Evolutionary conservation across 441 rosid species (phyloP).

Genomic region (Isatis lusitanica): DNA sequence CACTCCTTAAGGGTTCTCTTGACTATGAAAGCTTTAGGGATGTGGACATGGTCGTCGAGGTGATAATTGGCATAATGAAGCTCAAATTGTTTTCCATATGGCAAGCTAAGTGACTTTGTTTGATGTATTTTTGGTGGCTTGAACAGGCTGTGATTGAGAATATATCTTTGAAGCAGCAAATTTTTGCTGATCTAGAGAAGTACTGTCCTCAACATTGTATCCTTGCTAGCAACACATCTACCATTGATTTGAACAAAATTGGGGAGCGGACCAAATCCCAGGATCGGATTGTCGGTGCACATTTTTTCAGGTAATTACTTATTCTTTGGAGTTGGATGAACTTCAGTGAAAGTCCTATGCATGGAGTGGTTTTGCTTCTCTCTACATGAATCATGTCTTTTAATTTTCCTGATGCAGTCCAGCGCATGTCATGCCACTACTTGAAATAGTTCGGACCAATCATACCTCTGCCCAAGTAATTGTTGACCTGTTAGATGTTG

Average conservation of each 20-base stretch:
- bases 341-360: conserved; percentile 1
- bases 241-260: conserved; percentile 86
- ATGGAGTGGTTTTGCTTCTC: neutral
- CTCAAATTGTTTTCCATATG: conserved; percentile 19
- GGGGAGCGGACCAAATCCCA: conserved; percentile 75
- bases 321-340: neutral
- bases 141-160: conserved; percentile 94
- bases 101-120: conserved; percentile 19
- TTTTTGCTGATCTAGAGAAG: conserved; percentile 87
- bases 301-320: conserved; percentile 83
- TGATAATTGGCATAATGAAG: conserved; percentile 31
- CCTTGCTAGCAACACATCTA: conserved; percentile 92
- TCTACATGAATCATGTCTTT: conserved; percentile 10
- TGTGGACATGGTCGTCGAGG: conserved; percentile 98
- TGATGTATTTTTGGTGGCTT: conserved; percentile 42
- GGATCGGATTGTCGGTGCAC: conserved; percentile 91
- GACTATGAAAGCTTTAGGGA: conserved; percentile 87
- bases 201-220: conserved; percentile 86
- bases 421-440: conserved; percentile 95
- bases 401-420: conserved; percentile 61
- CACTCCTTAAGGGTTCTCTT: conserved; percentile 77
- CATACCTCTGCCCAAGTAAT: conserved; percentile 85
- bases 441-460: conserved; percentile 92
- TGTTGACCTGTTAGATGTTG: conserved; percentile 87
- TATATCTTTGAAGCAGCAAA: conserved; percentile 84